phyloP scores from a whole-genome alignment of 2,329 filamentous ascomycete genomes.

The Botrytis byssoidea region DNA sequence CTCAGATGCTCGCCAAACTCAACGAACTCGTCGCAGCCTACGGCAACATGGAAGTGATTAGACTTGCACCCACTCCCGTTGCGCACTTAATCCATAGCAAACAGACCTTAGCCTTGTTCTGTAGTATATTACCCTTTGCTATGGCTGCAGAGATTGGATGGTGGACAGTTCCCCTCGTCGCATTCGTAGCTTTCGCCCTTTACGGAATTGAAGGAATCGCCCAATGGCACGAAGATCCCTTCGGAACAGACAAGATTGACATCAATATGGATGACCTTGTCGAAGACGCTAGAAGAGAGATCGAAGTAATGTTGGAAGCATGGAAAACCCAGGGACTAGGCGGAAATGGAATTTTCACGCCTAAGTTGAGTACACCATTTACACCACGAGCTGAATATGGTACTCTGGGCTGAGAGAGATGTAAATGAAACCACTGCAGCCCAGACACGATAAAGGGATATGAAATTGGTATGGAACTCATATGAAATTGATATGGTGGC shows the following conservation, averaged over 20 bases:
- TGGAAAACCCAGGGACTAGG: conserved; percentile 46
- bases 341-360: conserved; percentile 17
- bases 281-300: conserved; percentile 58
- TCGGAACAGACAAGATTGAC: conserved; percentile 64
- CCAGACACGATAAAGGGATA: neutral
- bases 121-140: conserved; percentile 59
- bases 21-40: conserved; percentile 58
- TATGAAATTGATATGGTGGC: neutral
- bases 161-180: conserved; percentile 59
- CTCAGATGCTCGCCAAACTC: conserved; percentile 56
- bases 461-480: neutral
- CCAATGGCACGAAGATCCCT: conserved; percentile 61
- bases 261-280: conserved; percentile 67
- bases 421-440: neutral
- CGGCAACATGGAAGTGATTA: conserved; percentile 64
- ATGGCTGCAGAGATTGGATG: conserved; percentile 62
- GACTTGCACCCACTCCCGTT: conserved; percentile 61
- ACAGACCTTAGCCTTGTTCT: conserved; percentile 62
- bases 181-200: conserved; percentile 60
- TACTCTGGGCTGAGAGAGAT: neutral
- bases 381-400: conserved; percentile 16
- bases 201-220: conserved; percentile 51
- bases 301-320: conserved; percentile 56
- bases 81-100: conserved; percentile 64
- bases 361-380: neutral